phyloP scores from a whole-genome alignment of 202 grass and related monocot genomes.

The Panicum hallii region DNA sequence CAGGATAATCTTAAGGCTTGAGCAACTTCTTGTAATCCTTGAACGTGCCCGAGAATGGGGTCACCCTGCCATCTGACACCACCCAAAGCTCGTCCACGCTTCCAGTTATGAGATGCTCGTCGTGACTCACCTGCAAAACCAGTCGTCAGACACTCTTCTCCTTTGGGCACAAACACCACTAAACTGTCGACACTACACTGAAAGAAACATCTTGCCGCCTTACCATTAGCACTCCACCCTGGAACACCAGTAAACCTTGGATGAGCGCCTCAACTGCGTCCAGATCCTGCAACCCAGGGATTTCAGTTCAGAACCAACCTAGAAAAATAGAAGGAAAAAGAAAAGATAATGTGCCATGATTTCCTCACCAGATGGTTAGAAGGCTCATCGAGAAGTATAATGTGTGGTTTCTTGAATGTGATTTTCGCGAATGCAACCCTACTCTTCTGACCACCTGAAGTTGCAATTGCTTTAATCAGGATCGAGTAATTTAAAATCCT shows the following conservation, averaged over 20 bases:
- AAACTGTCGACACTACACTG: neutral
- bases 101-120: slow-evolving; percentile 94
- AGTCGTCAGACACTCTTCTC: neutral
- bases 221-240: slow-evolving; percentile 98
- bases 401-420: slow-evolving; percentile 98
- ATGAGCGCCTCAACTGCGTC: slow-evolving; percentile 97
- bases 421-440: slow-evolving; percentile 96
- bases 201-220: neutral
- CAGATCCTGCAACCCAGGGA: slow-evolving; percentile 66
- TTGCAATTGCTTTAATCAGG: slow-evolving; percentile 15
- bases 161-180: neutral
- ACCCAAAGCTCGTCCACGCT: slow-evolving; percentile 93
- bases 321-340: neutral
- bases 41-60: slow-evolving; percentile 81
- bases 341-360: neutral
- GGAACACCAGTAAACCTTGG: slow-evolving; percentile 91
- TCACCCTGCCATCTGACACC: slow-evolving; percentile 69
- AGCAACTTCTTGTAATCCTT: slow-evolving; percentile 93
- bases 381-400: slow-evolving; percentile 93
- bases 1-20: slow-evolving; percentile 23
- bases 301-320: neutral
- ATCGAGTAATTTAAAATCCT: neutral
- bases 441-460: slow-evolving; percentile 95
- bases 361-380: slow-evolving; percentile 95
- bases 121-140: slow-evolving; percentile 81